phyloP scores from a whole-genome alignment of 1,284 basidiomycete species.

The Moniliella sp. region DNA sequence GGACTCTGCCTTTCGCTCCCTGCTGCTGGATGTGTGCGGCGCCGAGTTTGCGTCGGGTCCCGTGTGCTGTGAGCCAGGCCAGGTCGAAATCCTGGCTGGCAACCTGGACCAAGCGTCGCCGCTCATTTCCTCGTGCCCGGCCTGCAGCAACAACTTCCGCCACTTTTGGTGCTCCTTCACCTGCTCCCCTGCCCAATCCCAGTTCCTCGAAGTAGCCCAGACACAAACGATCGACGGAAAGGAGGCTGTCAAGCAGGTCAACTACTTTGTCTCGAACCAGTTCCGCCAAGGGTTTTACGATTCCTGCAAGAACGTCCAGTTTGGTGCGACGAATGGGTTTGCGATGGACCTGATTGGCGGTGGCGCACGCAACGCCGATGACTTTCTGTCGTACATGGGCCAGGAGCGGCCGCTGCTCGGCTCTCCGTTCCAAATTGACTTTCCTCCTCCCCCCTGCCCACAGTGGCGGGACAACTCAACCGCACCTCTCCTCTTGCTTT shows the following conservation, averaged over 20 bases:
- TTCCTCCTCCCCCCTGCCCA: constrained; percentile 47
- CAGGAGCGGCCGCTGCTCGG: constrained; percentile 63
- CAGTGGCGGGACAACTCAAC: too few species aligned
- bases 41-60: constrained; percentile 46
- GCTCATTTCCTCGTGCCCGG: constrained; percentile 50
- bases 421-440: constrained; percentile 91
- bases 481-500: too few species aligned
- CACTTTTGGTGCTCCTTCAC: constrained; percentile 87
- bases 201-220: constrained; percentile 58
- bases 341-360: constrained; percentile 87
- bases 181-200: constrained; percentile 68
- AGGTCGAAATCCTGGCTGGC: constrained; percentile 53
- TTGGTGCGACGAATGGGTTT: constrained; percentile 74
- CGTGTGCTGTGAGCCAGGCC: constrained; percentile 57
- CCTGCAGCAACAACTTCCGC: constrained; percentile 87
- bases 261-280: constrained; percentile 54
- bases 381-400: constrained; percentile 72
- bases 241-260: constrained; percentile 51
- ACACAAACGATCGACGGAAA: constrained; percentile 8
- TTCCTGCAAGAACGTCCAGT: constrained; percentile 77
- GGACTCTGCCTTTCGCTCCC: constrained; percentile 5
- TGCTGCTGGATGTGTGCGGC: constrained; percentile 57
- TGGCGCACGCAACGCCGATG: constrained; percentile 58
- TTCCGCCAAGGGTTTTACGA: constrained; percentile 67
- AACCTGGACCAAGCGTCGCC: constrained; percentile 62